Conservation (phyloP, 2,329 filamentous ascomycete genomes). For the Hypoxylon rubiginosum region DNA sequence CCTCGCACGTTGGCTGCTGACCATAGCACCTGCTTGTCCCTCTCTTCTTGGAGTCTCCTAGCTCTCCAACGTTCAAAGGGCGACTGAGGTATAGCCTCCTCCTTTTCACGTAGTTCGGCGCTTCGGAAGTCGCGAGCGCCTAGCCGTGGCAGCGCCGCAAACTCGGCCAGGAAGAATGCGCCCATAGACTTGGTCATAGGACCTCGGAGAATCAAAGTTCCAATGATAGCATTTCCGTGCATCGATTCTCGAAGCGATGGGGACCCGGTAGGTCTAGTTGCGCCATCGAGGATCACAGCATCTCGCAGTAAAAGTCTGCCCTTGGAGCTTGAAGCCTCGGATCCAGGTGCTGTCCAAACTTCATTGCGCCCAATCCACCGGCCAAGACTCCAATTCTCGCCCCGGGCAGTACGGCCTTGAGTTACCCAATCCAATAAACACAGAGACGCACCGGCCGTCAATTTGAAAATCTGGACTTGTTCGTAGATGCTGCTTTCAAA, state of each 20-base stretch:
- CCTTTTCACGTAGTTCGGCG: constrained; percentile 60
- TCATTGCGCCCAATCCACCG: constrained; percentile 90
- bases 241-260: constrained; percentile 72
- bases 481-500: constrained; percentile 87
- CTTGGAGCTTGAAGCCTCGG: constrained; percentile 52
- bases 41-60: constrained; percentile 70
- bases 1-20: constrained; percentile 84
- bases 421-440: constrained; percentile 96
- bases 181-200: constrained; percentile 75
- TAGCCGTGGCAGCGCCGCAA: constrained; percentile 81
- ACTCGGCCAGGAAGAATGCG: constrained; percentile 83
- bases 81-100: constrained; percentile 55
- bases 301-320: constrained; percentile 84
- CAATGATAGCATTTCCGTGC: constrained; percentile 81
- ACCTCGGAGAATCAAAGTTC: constrained; percentile 86
- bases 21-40: constrained; percentile 76
- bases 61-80: constrained; percentile 67
- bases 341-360: constrained; percentile 70
- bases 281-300: constrained; percentile 79
- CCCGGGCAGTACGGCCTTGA: constrained; percentile 84
- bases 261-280: constrained; percentile 57
- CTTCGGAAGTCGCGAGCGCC: constrained; percentile 83
- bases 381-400: constrained; percentile 88
- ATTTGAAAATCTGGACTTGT: constrained; percentile 83
- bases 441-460: constrained; percentile 70